Conservation (phyloP, 768 basidiomycete genomes). For the Rhodosporidiobolus odoratus region DNA sequence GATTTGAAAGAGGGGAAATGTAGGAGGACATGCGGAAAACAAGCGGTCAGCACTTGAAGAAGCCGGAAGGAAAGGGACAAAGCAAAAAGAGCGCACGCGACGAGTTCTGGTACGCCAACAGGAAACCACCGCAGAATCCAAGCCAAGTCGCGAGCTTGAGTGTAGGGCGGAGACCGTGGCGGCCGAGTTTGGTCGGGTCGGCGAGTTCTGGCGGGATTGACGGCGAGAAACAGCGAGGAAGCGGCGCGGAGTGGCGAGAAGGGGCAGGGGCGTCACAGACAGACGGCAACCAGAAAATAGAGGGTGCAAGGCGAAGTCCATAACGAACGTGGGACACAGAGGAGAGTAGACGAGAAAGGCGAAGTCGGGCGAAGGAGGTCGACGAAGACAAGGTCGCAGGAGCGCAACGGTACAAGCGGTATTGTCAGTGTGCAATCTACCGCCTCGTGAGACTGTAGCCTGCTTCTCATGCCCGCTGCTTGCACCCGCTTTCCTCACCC, state of each 20-base stretch:
- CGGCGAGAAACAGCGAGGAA: no score
- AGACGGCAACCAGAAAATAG: background rate
- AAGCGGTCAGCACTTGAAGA: background rate
- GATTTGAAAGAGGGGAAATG: background rate
- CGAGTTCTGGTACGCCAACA: slow-evolving; percentile 85
- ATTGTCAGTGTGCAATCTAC: no score
- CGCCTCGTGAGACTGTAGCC: no score
- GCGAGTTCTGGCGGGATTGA: slow-evolving; percentile 42
- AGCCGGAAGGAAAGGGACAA: background rate
- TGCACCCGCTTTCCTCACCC: no score
- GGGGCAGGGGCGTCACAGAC: background rate
- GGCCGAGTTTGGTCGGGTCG: slow-evolving; percentile 50
- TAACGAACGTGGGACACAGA: slow-evolving; percentile 45
- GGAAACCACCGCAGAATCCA: slow-evolving; percentile 84
- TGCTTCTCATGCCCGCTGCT: no score
- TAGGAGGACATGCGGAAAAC: background rate
- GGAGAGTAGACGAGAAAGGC: slow-evolving; percentile 41
- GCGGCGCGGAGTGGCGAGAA: background rate
- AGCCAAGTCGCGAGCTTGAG: slow-evolving; percentile 56
- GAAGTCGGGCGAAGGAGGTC: no score
- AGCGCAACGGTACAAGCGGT: no score
- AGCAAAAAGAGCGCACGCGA: slow-evolving; percentile 58
- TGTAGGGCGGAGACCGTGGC: slow-evolving; percentile 44
- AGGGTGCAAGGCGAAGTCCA: background rate
- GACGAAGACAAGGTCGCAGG: no score